A percentile compares a stretch with the other conserved stretches of the same genome.
phyloP scores from a whole-genome alignment of 768 basidiomycete genomes.

The Auricularia sp. region DNA sequence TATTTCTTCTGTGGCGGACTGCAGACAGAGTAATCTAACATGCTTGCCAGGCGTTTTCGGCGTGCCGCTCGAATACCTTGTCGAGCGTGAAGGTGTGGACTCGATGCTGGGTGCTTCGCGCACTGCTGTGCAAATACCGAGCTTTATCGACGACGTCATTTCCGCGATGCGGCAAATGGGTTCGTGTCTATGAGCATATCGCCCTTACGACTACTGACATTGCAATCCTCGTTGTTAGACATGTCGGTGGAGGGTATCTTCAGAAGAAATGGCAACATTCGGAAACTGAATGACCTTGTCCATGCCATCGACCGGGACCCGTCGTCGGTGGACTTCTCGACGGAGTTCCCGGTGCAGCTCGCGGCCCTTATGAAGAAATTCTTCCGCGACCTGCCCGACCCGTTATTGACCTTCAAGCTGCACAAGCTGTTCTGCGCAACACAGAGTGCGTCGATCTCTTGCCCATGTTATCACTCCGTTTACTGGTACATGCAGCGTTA shows the following conservation, averaged over 20 bases:
- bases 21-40: not conserved
- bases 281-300: constrained; percentile 79
- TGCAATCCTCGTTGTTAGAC: constrained; percentile 40
- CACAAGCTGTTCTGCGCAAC: constrained; percentile 82
- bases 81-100: constrained; percentile 92
- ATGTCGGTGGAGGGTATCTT: constrained; percentile 99
- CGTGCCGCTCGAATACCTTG: constrained; percentile 84
- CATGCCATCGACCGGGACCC: constrained; percentile 95
- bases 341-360: constrained; percentile 94
- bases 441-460: constrained; percentile 54
- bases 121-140: constrained; percentile 78
- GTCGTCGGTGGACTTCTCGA: constrained; percentile 78
- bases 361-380: constrained; percentile 97
- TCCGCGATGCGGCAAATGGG: constrained; percentile 99
- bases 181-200: constrained; percentile 28
- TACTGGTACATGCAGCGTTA: constrained; percentile 41
- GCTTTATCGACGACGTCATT: constrained; percentile 96
- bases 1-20: not conserved
- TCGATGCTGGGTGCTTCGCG: constrained; percentile 85
- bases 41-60: constrained; percentile 71
- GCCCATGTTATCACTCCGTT: not conserved
- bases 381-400: constrained; percentile 91
- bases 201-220: not conserved
- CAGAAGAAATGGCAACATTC: constrained; percentile 95
- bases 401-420: constrained; percentile 87